Conservation (phyloP, 371 early-diverging fungal genomes). For the Coemansia sp. region DNA sequence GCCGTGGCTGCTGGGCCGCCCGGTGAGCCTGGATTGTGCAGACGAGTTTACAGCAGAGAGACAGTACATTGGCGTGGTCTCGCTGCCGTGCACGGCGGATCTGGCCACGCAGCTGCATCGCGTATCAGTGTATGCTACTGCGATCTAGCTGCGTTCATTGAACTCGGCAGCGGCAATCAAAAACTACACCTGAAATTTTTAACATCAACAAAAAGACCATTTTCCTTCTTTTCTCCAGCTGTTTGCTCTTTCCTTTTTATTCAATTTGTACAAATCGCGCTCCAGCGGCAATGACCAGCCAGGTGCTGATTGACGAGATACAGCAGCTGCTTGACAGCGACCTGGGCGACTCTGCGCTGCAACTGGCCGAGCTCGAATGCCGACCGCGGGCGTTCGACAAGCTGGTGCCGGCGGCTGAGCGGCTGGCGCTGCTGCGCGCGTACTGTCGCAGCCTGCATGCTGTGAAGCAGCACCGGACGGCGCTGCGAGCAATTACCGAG, state of each 20-base stretch:
- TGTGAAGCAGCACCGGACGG: constrained; percentile 22
- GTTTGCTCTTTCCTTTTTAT: background rate
- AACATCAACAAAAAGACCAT: background rate
- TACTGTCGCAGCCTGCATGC: constrained; percentile 14
- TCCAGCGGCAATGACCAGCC: constrained; percentile 13
- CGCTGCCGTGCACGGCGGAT: constrained; percentile 32
- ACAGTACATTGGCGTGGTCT: constrained; percentile 27
- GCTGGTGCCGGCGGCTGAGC: constrained; percentile 11
- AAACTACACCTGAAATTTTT: too few species aligned
- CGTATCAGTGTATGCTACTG: background rate
- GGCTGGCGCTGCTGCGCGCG: constrained; percentile 20
- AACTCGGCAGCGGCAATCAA: too few species aligned
- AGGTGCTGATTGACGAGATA: constrained; percentile 21
- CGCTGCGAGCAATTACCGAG: constrained; percentile 29
- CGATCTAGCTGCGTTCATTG: too few species aligned
- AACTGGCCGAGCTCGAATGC: constrained; percentile 45
- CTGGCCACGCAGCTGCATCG: constrained; percentile 33
- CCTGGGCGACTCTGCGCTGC: constrained; percentile 36
- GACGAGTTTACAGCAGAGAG: too few species aligned
- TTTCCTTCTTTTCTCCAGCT: background rate
- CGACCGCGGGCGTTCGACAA: constrained; percentile 12
- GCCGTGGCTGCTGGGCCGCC: constrained; percentile 28
- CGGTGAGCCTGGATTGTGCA: background rate
- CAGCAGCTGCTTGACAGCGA: constrained; percentile 41
- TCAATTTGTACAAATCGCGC: background rate